Percentiles rank a stretch among this genome's conserved stretches.
Conservation (phyloP, 2,329 filamentous ascomycete species). For the Aspergillus ochraceus region DNA sequence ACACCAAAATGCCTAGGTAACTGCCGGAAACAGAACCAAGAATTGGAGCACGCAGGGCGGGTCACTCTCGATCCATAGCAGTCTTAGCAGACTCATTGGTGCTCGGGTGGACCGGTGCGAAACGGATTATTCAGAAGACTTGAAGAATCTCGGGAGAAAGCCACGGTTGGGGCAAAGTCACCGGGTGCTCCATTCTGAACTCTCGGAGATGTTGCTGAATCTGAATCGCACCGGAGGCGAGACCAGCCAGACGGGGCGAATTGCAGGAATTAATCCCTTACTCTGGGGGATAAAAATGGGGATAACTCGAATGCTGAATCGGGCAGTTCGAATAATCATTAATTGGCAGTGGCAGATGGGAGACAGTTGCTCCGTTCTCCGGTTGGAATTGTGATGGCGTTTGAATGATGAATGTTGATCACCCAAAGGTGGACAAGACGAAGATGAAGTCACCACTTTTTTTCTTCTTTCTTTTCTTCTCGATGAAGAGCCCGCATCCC, state of each 20-base stretch:
- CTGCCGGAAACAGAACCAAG: conserved; percentile 7
- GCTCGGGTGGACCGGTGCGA: not conserved
- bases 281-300: not conserved
- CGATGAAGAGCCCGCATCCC: not conserved
- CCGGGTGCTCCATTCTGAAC: not conserved
- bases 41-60: not conserved
- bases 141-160: not conserved
- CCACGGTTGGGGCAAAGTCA: not conserved
- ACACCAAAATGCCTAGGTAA: conserved; percentile 6
- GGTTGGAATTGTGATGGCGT: too few species aligned
- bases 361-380: not conserved
- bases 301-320: not conserved
- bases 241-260: not conserved
- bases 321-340: not conserved
- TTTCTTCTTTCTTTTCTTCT: too few species aligned
- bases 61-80: too few species aligned
- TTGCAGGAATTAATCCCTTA: not conserved
- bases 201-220: conserved; percentile 11
- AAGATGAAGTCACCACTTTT: not conserved
- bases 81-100: not conserved
- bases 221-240: not conserved
- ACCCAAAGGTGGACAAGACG: not conserved
- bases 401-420: too few species aligned
- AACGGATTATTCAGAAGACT: not conserved
- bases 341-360: not conserved